Evolutionary conservation across 2,329 filamentous ascomycete genomes (phyloP).

Genomic region (Colletotrichum somersetense): DNA sequence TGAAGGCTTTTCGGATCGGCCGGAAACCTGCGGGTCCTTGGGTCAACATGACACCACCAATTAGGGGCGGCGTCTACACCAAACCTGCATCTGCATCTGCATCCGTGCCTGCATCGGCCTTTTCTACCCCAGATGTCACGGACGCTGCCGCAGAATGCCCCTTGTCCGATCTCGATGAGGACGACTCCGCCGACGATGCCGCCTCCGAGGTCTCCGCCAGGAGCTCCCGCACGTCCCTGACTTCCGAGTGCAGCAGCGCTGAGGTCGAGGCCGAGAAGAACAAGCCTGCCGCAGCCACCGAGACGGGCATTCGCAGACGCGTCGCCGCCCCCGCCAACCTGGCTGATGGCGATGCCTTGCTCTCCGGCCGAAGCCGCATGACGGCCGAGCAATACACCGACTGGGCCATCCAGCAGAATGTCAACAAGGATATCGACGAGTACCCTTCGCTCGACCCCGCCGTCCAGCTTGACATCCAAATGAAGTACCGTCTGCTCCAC

Average conservation of each 20-base stretch:
- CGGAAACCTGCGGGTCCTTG: constrained; percentile 66
- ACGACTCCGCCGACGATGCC: constrained; percentile 38
- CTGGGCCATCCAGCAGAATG: constrained; percentile 52
- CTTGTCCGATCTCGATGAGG: constrained; percentile 38
- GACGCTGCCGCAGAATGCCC: constrained; percentile 27
- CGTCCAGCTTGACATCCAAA: constrained; percentile 67
- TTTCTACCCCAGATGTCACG: constrained; percentile 23
- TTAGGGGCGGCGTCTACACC: constrained; percentile 62
- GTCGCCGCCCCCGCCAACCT: constrained; percentile 23
- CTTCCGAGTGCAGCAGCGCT: constrained; percentile 38
- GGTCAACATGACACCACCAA: constrained; percentile 71
- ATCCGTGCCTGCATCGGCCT: constrained; percentile 2
- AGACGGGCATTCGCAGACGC: constrained; percentile 34
- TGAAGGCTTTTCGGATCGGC: constrained; percentile 72
- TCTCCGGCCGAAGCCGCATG: constrained; percentile 35
- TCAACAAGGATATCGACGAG: constrained; percentile 51
- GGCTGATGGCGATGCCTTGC: constrained; percentile 3
- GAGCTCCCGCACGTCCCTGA: constrained; percentile 41
- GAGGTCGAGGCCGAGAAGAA: constrained; percentile 17
- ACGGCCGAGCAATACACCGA: constrained; percentile 51
- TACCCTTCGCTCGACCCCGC: constrained; percentile 67
- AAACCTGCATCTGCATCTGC: constrained; percentile 30
- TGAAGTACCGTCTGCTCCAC: constrained; percentile 69
- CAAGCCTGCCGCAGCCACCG: constrained; percentile 15
- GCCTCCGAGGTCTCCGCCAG: constrained; percentile 34